Evolutionary conservation across 495 filamentous ascomycete species (phyloP), one percentile per base, ranked within the genome.

Genomic region (Penicillium desertorum): DNA sequence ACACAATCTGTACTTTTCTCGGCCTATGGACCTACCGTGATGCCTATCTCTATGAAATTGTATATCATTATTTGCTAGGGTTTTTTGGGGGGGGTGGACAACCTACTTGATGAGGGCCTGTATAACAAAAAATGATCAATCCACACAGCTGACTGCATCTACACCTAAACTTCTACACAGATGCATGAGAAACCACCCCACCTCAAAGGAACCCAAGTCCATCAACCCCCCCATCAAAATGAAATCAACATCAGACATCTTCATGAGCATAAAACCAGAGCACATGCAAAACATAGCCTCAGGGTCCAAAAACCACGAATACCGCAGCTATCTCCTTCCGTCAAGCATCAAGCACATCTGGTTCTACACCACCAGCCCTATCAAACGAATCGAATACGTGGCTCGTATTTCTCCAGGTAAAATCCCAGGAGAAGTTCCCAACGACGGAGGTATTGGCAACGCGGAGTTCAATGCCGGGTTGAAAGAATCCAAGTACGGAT

Each of bases 301-400:
- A 5, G 17, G 67, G 2, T n/a, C 47, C 9, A 75, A 75, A 47
- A 76, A 70, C 58, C 72, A 76, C 62, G 71, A 76, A 58, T 76
- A 66, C 54, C 67, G 73, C 16, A 62, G 66, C 14, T 75, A 76
- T 47, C 68, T 65, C 11, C 69, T 76, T 22, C 67, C 67, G 47
- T 30, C 53, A 10, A 57, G 48, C 23, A 62, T 74, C 8, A 41
- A 32, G 7, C 63, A 65, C 17, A 61, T 76, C 29, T 76, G 73
- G 74, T 64, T 76, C 49, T 76, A 76, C 64, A 64, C 58, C 22
- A 69, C 67, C 4, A 63, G 49, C 10, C 71, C 62, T 6, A 22
- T 58, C 30, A 61, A 63, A 16, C 41, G 46, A 27, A 46, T 71
- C 45, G 50, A 65, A 42, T 58, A 71, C 20, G 57, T 66, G 12